Percentiles rank a stretch among this genome's conserved stretches.
phyloP scores from a whole-genome alignment of 805 yeast genomes.

The Torulaspora franciscae region DNA sequence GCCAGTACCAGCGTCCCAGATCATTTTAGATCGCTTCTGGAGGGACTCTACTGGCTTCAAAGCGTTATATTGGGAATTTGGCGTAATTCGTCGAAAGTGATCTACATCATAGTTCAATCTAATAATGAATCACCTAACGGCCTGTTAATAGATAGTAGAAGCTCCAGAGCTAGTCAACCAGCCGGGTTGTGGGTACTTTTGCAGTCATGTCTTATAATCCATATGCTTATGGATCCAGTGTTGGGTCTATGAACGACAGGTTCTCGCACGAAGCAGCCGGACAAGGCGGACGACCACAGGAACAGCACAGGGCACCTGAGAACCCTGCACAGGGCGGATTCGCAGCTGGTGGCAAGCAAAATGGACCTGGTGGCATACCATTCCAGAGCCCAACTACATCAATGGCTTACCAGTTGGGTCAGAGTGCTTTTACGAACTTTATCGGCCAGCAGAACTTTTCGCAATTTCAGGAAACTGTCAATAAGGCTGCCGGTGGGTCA shows the following conservation, averaged over 20 bases:
- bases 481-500: slow-evolving; percentile 37
- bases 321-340: slow-evolving; percentile 24
- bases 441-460: slow-evolving; percentile 54
- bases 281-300: slow-evolving; percentile 4
- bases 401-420: slow-evolving; percentile 84
- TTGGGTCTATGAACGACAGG: slow-evolving; percentile 18
- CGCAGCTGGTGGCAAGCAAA: slow-evolving; percentile 29
- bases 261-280: slow-evolving; percentile 9
- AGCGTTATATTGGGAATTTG: too few relatives aligned
- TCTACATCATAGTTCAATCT: too few relatives aligned
- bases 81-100: too few relatives aligned
- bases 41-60: too few relatives aligned
- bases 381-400: slow-evolving; percentile 76
- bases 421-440: slow-evolving; percentile 56
- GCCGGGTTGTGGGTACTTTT: not conserved
- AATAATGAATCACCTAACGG: not conserved
- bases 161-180: not conserved
- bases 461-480: slow-evolving; percentile 45
- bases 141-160: not conserved
- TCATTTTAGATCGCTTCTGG: too few relatives aligned
- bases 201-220: slow-evolving; percentile 43
- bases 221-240: slow-evolving; percentile 36
- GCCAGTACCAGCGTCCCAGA: too few relatives aligned
- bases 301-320: slow-evolving; percentile 6
- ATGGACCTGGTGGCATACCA: slow-evolving; percentile 34